Base-by-base conservation (phyloP, 75 land plant genomes). In the Gnetum montanum region DNA sequence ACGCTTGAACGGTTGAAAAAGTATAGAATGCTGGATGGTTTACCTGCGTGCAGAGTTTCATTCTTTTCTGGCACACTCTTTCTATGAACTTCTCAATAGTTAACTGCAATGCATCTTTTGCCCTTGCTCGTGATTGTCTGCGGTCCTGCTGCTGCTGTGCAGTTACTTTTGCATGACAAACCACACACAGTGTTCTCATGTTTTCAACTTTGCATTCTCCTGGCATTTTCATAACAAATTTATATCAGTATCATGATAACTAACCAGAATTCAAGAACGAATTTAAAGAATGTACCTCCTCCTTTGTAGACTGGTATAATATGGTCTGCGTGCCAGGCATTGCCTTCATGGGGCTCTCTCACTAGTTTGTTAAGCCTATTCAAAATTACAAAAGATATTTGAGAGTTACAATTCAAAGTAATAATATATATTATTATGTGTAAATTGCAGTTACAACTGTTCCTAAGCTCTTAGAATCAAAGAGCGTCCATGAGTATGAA, bases 261-360 rank as follows among this genome's bases (percentile, higher is more conserved):
- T 23, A 15, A 2, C 16, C 26, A 12, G 10, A 24, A 47, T 47
- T 7, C 49, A n/a, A n/a, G n/a, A n/a, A n/a, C n/a, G n/a, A n/a
- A n/a, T n/a, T n/a, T 27, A 34, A 65, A 22, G 33, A 44, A 4
- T 37, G 43, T 68, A 93, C 98, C 98, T 77, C 98, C 98, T 37
- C 98, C 98, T 60, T 45, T 70, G 55, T 79, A 80, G 15, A 94
- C 98, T 48, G 98, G 80, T 54, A 94, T 61, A 59, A 85, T 75
- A 66, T 94, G 98, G 49, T 94, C 98, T 22, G 98, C 98, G 71
- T 94, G 98, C 98, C 98, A 94, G 31, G 98, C 84, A 63, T 94
- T 89, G 46, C 96, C 98, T 37, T 85, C 96, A 31, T 8, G 65
- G 52, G 98, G 91, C 49, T 89, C 80, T 58, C 34, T 24, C 3